Evolutionary conservation across 2,329 filamentous ascomycete genomes (phyloP).

Genomic region (Diaporthe batatas): DNA sequence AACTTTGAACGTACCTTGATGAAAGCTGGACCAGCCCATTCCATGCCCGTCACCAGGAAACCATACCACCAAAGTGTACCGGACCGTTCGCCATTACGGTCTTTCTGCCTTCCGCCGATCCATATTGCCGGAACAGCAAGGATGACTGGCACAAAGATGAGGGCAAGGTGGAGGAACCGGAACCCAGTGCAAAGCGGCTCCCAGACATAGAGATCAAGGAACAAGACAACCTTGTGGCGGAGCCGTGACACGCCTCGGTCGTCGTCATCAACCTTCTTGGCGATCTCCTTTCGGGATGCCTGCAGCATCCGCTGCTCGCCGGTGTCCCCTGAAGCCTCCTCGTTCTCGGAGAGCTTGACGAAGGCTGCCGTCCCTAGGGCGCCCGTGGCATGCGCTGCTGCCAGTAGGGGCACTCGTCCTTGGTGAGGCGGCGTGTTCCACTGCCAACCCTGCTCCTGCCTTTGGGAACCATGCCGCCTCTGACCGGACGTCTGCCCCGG

Average conservation of each 20-base stretch:
- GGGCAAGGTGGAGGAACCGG: slow-evolving; percentile 86
- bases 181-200: slow-evolving; percentile 90
- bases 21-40: slow-evolving; percentile 92
- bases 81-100: slow-evolving; percentile 79
- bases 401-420: slow-evolving; percentile 49
- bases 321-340: slow-evolving; percentile 71
- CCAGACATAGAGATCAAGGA: slow-evolving; percentile 79
- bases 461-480: slow-evolving; percentile 3
- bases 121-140: slow-evolving; percentile 83
- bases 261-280: slow-evolving; percentile 74
- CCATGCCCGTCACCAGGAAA: slow-evolving; percentile 90
- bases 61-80: slow-evolving; percentile 96
- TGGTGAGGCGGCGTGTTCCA: slow-evolving; percentile 33
- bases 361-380: slow-evolving; percentile 69
- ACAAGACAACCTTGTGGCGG: slow-evolving; percentile 71
- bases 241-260: slow-evolving; percentile 71
- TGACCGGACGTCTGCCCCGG: background rate
- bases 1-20: slow-evolving; percentile 78
- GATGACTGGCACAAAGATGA: slow-evolving; percentile 94
- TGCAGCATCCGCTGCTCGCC: slow-evolving; percentile 90
- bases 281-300: slow-evolving; percentile 82
- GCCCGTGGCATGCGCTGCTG: slow-evolving; percentile 55
- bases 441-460: slow-evolving; percentile 48
- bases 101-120: slow-evolving; percentile 75
- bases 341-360: slow-evolving; percentile 69